Evolutionary conservation across 345 rosid species (phyloP).

Genomic region (Rubroshorea leprosula): DNA sequence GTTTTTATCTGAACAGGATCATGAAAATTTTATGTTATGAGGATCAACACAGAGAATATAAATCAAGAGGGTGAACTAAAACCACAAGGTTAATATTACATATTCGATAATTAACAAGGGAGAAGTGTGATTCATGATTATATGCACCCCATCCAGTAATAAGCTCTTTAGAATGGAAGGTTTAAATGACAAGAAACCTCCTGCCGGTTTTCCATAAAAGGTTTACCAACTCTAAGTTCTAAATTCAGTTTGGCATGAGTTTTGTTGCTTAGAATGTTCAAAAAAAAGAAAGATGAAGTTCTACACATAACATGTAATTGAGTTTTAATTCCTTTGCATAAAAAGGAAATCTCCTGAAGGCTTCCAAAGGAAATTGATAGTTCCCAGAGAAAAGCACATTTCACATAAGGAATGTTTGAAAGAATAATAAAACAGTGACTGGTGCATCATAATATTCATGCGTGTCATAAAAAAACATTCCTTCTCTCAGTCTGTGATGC

Average conservation of each 20-base stretch:
- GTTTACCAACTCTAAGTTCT: constrained; percentile 5
- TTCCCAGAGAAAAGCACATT: background rate
- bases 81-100: constrained; percentile 20
- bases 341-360: too few species aligned
- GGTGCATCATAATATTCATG: constrained; percentile 79
- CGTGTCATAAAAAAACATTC: constrained; percentile 79
- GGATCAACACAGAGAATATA: constrained; percentile 9
- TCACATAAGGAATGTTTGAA: background rate
- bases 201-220: constrained; percentile 38
- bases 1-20: constrained; percentile 65
- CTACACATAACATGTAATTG: background rate
- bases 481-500: constrained; percentile 93
- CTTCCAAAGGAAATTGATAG: background rate
- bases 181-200: constrained; percentile 86
- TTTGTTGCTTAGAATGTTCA: constrained; percentile 8
- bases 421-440: constrained; percentile 34
- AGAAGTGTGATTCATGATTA: constrained; percentile 69
- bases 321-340: background rate
- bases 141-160: constrained; percentile 86
- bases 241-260: constrained; percentile 1
- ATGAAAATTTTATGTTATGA: constrained; percentile 18
- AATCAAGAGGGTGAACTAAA: constrained; percentile 14
- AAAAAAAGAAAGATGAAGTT: constrained; percentile 4
- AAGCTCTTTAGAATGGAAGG: constrained; percentile 76
- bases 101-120: constrained; percentile 83